Conservation (phyloP, 768 basidiomycete genomes). For the Boletus rubropictus region DNA sequence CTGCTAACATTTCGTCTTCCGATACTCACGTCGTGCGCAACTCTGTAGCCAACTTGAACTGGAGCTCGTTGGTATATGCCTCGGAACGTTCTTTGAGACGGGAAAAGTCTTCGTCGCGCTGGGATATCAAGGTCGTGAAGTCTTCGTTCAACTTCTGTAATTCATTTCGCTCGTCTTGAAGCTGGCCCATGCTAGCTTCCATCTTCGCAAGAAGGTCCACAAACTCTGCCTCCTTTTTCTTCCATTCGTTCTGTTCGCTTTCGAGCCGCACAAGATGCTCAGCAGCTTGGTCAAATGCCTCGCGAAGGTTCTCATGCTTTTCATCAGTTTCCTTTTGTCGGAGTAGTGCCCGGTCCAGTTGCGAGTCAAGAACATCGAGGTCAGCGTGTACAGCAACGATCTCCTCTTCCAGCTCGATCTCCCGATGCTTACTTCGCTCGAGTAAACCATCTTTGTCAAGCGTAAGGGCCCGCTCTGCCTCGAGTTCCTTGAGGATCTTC, state of each 20-base stretch:
- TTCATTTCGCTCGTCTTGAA: conserved; percentile 55
- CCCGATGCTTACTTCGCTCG: conserved; percentile 79
- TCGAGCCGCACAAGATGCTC: conserved; percentile 83
- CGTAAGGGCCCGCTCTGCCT: conserved; percentile 72
- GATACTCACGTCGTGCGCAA: conserved; percentile 53
- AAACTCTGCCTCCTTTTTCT: conserved; percentile 57
- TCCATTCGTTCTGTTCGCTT: conserved; percentile 65
- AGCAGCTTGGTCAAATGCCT: conserved; percentile 78
- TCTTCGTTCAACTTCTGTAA: conserved; percentile 64
- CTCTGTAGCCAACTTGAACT: conserved; percentile 65
- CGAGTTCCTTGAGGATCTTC: conserved; percentile 74
- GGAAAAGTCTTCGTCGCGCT: conserved; percentile 76
- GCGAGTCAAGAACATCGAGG: conserved; percentile 77
- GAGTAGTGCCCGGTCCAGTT: conserved; percentile 73
- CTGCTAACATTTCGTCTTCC: background rate
- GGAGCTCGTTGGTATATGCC: conserved; percentile 54
- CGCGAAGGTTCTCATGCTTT: conserved; percentile 63
- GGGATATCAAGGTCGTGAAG: conserved; percentile 56
- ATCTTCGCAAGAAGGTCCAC: conserved; percentile 50
- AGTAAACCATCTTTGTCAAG: conserved; percentile 81
- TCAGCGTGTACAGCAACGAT: conserved; percentile 74
- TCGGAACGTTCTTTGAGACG: conserved; percentile 76
- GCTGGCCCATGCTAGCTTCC: conserved; percentile 51
- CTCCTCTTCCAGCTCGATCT: conserved; percentile 82
- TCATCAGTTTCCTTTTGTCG: conserved; percentile 77